Evolutionary conservation across 441 rosid species (phyloP), one percentile per base, ranked within the genome.

Genomic region (Theobroma grandiflorum): DNA sequence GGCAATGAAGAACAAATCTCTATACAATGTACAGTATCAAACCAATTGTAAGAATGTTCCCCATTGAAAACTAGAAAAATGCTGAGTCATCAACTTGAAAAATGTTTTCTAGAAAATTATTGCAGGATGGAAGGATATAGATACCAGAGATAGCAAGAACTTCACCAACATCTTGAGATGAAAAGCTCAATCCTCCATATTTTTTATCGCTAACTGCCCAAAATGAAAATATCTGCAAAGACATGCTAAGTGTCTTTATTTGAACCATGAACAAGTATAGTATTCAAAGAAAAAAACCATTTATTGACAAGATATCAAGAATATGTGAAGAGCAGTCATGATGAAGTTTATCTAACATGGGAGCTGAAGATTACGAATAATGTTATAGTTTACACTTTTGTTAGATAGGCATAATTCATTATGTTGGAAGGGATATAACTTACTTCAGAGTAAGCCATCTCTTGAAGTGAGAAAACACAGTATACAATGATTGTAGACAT

Each of bases 401-500:
- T 12, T 14, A 65, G 72, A 18, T 33, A 35, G 42, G 67, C 40
- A 62, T 65, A 18, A 7, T 45, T 11, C 40, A 37, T 64, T 15
- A 11, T 64, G 47, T 64, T 63, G 15, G 9, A 63, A 64, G 63
- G 74, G n/a, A 37, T 57, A 37, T 68, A 72, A 81, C 83, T 82
- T 80, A 90, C 95, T 87, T 91, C 93, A 14, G 84, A 63, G 74
- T 91, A 91, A 73, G 91, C 95, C 49, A 91, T 88, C 86, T 91
- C 93, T 74, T 91, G 92, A 58, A 90, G 90, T 16, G 93, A 90
- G 78, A 90, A 91, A 68, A 91, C 85, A 52, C 92, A 91, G 76
- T 91, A 90, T 8, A 89, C 89, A 9, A 85, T 74, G 81, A 90
- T 86, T 22, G 82, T 76, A 78, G 93, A 88, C 90, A 91, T 90